Percentiles rank a stretch among this genome's conserved stretches.
Evolutionary conservation across 345 rosid species (phyloP).

Genomic region (Eucalyptus camaldulensis): DNA sequence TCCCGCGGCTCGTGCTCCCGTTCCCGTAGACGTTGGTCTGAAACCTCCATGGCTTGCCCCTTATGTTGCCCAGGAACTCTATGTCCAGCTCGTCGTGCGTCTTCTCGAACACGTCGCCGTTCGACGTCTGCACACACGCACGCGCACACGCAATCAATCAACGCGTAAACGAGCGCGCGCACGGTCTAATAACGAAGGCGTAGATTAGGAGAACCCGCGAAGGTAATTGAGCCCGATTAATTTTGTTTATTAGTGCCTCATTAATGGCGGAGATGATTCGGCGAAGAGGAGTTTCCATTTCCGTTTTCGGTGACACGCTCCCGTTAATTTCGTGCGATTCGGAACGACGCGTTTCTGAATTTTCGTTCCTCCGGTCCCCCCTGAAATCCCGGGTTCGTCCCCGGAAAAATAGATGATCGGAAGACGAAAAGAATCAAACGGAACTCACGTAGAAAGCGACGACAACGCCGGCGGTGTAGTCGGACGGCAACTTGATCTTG

Average conservation of each 20-base stretch:
- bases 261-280: background rate
- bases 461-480: constrained; percentile 83
- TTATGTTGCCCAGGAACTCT: constrained; percentile 79
- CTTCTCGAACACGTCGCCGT: constrained; percentile 75
- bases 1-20: constrained; percentile 75
- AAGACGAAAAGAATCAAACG: background rate
- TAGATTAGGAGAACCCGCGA: background rate
- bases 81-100: constrained; percentile 95
- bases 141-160: background rate
- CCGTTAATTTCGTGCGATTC: background rate
- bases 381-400: background rate
- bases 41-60: constrained; percentile 89
- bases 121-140: constrained; percentile 47
- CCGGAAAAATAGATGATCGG: background rate
- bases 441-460: constrained; percentile 83
- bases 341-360: background rate
- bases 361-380: background rate
- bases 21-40: constrained; percentile 93
- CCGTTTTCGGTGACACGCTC: background rate
- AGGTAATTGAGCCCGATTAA: background rate
- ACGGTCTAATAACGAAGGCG: background rate
- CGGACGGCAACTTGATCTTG: constrained; percentile 70
- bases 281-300: background rate
- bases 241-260: background rate
- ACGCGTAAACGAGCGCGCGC: background rate